phyloP scores from a whole-genome alignment of 176 grass and related monocot genomes.

The Hordeum marinum region DNA sequence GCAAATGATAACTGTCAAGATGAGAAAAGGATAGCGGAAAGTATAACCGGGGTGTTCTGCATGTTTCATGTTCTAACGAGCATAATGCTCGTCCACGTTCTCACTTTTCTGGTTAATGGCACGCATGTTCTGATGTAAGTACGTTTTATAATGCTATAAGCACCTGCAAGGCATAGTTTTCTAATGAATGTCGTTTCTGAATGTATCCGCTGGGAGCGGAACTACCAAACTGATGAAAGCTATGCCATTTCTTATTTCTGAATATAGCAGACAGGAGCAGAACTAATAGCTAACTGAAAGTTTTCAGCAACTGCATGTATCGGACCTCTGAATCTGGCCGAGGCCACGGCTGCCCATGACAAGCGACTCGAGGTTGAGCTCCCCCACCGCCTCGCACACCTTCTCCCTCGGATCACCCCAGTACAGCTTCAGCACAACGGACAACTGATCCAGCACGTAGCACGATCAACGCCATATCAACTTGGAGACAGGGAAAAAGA shows the following conservation, averaged over 20 bases:
- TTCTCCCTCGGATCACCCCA: constrained; percentile 87
- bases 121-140: not conserved
- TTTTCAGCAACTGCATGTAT: not conserved
- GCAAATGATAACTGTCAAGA: not conserved
- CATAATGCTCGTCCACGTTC: not conserved
- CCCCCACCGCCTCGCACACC: constrained; percentile 55
- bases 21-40: not conserved
- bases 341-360: constrained; percentile 79
- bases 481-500: not conserved
- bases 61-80: not conserved
- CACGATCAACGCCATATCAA: not conserved
- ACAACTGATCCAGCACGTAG: constrained; percentile 25
- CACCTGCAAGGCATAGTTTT: not conserved
- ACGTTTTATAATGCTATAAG: too few relatives aligned
- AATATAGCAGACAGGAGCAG: too few relatives aligned
- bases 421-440: constrained; percentile 58
- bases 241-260: too few relatives aligned
- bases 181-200: not conserved
- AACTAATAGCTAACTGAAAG: too few relatives aligned
- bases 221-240: too few relatives aligned
- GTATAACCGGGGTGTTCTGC: not conserved
- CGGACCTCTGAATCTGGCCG: constrained; percentile 56
- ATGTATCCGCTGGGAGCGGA: not conserved
- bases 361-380: constrained; percentile 56
- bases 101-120: too few relatives aligned